Conservation (phyloP, 2,329 filamentous ascomycete species). For the Mycosphaerelloides madeirae region DNA sequence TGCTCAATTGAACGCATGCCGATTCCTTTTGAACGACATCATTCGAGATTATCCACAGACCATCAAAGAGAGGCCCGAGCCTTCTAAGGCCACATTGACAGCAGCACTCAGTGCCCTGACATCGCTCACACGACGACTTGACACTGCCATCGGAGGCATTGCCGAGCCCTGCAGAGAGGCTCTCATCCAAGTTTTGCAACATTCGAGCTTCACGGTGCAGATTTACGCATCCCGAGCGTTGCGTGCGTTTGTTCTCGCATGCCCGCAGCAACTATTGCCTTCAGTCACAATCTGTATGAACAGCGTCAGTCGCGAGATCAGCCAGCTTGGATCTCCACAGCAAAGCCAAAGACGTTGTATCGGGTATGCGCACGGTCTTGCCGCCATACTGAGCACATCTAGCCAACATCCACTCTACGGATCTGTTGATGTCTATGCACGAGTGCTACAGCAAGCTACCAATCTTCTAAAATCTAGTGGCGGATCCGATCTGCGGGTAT, state of each 20-base stretch:
- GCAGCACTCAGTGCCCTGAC: constrained; percentile 73
- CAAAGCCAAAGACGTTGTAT: constrained; percentile 79
- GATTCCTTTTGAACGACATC: constrained; percentile 76
- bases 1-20: constrained; percentile 78
- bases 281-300: constrained; percentile 96
- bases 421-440: constrained; percentile 90
- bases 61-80: constrained; percentile 79
- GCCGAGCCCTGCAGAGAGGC: constrained; percentile 82
- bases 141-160: constrained; percentile 73
- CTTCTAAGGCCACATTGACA: constrained; percentile 78
- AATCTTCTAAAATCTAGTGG: constrained; percentile 87
- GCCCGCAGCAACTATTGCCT: constrained; percentile 83
- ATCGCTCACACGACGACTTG: constrained; percentile 72
- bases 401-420: constrained; percentile 85
- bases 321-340: constrained; percentile 66
- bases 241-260: constrained; percentile 81
- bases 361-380: constrained; percentile 86
- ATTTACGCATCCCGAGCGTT: constrained; percentile 82
- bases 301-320: constrained; percentile 80
- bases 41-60: constrained; percentile 93
- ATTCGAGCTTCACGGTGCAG: constrained; percentile 94
- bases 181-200: constrained; percentile 82
- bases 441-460: constrained; percentile 85
- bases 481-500: constrained; percentile 82
- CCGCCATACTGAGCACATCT: constrained; percentile 85